These are phyloP conservation scores for Paspalum notatum DNA, from an alignment of 176 grass and related monocot species.

Conservation along the genomic window DNA sequence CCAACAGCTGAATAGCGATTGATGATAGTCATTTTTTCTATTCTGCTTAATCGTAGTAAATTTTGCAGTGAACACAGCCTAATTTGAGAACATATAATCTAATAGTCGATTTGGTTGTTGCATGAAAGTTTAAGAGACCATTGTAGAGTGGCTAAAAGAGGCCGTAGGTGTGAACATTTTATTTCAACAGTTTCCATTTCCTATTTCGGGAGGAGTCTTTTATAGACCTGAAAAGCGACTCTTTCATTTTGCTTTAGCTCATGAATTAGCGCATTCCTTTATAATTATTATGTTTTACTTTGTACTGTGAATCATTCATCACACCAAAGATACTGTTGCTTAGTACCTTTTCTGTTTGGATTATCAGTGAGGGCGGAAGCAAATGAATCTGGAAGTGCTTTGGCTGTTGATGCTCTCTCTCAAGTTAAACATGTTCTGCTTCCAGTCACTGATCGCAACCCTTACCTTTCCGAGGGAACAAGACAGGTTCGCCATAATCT, in stretches of 20 bases:
- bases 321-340: background rate
- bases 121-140: background rate
- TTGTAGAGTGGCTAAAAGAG: background rate
- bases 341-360: slow-evolving; percentile 22
- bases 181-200: background rate
- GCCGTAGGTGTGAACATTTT: background rate
- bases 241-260: background rate
- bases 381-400: slow-evolving; percentile 66
- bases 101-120: background rate
- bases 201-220: background rate
- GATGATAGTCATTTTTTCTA: background rate
- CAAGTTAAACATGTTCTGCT: slow-evolving; percentile 91
- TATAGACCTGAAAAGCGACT: background rate
- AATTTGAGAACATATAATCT: background rate
- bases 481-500: slow-evolving; percentile 63
- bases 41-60: background rate
- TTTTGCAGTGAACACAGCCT: background rate
- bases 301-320: background rate
- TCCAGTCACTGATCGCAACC: slow-evolving; percentile 86
- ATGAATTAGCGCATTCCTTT: background rate
- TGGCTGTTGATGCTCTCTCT: slow-evolving; percentile 73
- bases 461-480: slow-evolving; percentile 98
- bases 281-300: slow-evolving; percentile 14
- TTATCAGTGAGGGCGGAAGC: slow-evolving; percentile 73
- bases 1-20: background rate